These are phyloP conservation scores for Dichotomocladium elegans DNA, from an alignment of 371 early-diverging fungal genomes.

Conservation along the genomic window DNA sequence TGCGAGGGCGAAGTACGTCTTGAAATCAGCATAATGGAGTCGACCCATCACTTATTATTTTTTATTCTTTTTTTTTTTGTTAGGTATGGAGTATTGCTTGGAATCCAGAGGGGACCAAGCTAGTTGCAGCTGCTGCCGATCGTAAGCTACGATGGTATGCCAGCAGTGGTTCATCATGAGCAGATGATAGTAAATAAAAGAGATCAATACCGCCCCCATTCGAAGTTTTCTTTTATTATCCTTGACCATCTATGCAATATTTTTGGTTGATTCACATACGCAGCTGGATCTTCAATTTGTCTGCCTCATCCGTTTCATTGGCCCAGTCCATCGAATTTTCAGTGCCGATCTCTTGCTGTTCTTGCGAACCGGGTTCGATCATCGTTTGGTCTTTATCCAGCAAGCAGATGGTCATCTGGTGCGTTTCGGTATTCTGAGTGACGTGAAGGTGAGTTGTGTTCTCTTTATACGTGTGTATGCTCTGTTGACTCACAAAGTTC, in stretches of 20 bases:
- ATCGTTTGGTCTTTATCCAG: conserved; percentile 83
- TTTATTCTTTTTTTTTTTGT: not conserved
- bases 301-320: conserved; percentile 73
- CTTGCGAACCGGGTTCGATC: conserved; percentile 76
- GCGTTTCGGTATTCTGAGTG: conserved; percentile 50
- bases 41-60: not conserved
- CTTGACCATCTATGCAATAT: too few species aligned
- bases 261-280: too few species aligned
- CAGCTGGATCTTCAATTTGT: conserved; percentile 41
- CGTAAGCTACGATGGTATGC: conserved; percentile 52
- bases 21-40: too few species aligned
- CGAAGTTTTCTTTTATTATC: not conserved
- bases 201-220: too few species aligned
- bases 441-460: too few species aligned
- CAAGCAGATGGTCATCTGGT: conserved; percentile 77
- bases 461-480: too few species aligned
- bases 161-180: conserved; percentile 43
- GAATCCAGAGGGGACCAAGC: conserved; percentile 71
- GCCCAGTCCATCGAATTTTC: conserved; percentile 82
- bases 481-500: conserved; percentile 68
- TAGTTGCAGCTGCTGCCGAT: conserved; percentile 76
- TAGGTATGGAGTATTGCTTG: conserved; percentile 79
- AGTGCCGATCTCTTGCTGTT: conserved; percentile 89
- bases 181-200: too few species aligned
- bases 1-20: conserved; percentile 69